phyloP scores from a whole-genome alignment of 345 rosid genomes.

The Eucalyptus curtisii region DNA sequence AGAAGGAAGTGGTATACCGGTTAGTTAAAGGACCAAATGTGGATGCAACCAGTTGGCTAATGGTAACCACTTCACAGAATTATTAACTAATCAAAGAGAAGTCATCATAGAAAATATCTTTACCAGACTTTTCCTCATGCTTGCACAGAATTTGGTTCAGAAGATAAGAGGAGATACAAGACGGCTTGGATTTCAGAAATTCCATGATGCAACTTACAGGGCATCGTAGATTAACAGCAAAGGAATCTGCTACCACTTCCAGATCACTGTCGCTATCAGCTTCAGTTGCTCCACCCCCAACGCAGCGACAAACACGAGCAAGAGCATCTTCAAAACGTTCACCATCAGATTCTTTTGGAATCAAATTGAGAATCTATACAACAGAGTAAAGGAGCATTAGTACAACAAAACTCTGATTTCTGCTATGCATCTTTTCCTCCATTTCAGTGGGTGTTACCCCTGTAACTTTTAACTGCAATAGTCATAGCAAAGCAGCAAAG shows the following conservation, averaged over 20 bases:
- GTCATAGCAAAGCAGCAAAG: not conserved
- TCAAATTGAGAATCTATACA: conserved; percentile 62
- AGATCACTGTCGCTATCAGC: conserved; percentile 95
- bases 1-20: not conserved
- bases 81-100: not conserved
- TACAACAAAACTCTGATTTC: not conserved
- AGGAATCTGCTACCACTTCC: conserved; percentile 92
- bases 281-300: conserved; percentile 87
- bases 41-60: not conserved
- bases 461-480: not conserved
- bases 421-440: not conserved
- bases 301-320: conserved; percentile 82
- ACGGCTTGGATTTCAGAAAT: not conserved
- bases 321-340: conserved; percentile 80
- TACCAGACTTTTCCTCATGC: not conserved
- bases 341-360: conserved; percentile 83
- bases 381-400: not conserved
- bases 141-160: not conserved
- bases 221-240: conserved; percentile 80
- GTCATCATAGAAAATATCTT: not conserved
- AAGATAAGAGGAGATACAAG: not conserved
- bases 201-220: conserved; percentile 48
- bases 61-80: not conserved
- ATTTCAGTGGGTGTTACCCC: not conserved
- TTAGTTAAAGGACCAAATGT: not conserved